Evolutionary conservation across 192 early-diverging fungal genomes (phyloP), one percentile per base, ranked within the genome.

Genomic region (Coemansia javaensis): DNA sequence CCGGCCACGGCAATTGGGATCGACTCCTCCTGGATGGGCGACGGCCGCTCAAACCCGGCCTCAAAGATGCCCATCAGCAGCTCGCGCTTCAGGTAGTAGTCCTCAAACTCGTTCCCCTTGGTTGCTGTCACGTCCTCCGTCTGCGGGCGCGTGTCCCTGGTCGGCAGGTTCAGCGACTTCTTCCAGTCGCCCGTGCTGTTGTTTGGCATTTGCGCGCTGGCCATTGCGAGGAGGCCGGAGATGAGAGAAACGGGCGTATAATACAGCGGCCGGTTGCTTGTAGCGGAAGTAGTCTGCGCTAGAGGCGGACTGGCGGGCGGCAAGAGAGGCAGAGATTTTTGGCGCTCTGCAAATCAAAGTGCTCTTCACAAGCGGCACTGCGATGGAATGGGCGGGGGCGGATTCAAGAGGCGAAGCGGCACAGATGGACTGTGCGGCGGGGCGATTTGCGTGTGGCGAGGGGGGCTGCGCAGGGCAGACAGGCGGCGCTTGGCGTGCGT

Each of bases 71-170:
- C 96, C 96, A 99, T 99, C 37, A 95, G 74, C 40, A 99, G 79
- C 63, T 95, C 91, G 34, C 93, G 84, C 71, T 94, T 96, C 36
- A 99, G 78, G 73, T 89, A 95, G 69, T 95, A 99, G 73, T 99
- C 97, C 69, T 98, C 93, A 67, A 99, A 99, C 59, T 96, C 93
- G 70, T 98, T 98, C 44, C 97, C 97, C 77, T 99, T 98, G 45
- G 97, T 99, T 16, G 82, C 85, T 17, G 89, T 91, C 36, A 98
- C 94, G 76, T 98, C 94, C 74, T 90, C 88, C 38, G 94, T 99
- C 74, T 99, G 87, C n/a, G 90, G 91, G 30, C 96, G 83, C 44
- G 59, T 73, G 74, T 98, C 94, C 75, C 87, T 90, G 64, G 80
- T 57, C 7, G 96, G 96, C 33, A 85, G 77, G 25, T 59, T 69